Percentiles rank a stretch among this genome's conserved stretches.
phyloP scores from a whole-genome alignment of 306 rosid genomes.

The Pachyrhizus erosus region DNA sequence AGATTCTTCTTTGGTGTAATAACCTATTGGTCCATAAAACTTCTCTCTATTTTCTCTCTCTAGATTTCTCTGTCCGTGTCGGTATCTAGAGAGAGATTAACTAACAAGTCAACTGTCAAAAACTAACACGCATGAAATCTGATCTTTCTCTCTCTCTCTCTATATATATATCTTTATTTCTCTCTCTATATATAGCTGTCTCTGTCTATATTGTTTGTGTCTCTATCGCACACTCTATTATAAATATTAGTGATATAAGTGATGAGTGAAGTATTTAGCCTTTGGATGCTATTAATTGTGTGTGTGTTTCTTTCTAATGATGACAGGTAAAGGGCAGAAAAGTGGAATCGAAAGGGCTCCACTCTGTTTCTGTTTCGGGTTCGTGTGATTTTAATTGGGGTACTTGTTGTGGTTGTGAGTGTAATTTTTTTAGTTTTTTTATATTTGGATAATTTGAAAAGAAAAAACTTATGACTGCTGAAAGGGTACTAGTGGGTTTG shows the following conservation, averaged over 20 bases:
- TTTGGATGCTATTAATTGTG: slow-evolving; percentile 47
- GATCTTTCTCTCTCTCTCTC: slow-evolving; percentile 42
- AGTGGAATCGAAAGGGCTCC: slow-evolving; percentile 76
- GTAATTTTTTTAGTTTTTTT: slow-evolving; percentile 3
- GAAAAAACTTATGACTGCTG: slow-evolving; percentile 20
- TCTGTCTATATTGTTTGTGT: slow-evolving; percentile 53
- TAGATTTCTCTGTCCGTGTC: slow-evolving; percentile 58
- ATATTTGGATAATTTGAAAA: slow-evolving; percentile 5
- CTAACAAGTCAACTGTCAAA: slow-evolving; percentile 85
- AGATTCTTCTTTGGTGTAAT: slow-evolving; percentile 38
- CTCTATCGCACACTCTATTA: slow-evolving; percentile 45
- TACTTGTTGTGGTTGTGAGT: slow-evolving; percentile 25
- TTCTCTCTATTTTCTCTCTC: slow-evolving; percentile 45
- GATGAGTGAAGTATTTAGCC: slow-evolving; percentile 40
- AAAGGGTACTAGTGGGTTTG: slow-evolving; percentile 30
- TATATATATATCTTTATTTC: slow-evolving; percentile 42
- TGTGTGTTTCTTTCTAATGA: slow-evolving; percentile 38
- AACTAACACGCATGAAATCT: slow-evolving; percentile 57
- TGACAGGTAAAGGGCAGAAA: slow-evolving; percentile 83
- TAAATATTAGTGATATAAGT: slow-evolving; percentile 48
- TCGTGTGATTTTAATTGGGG: slow-evolving; percentile 45
- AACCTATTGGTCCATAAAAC: slow-evolving; percentile 54
- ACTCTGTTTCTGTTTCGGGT: slow-evolving; percentile 76
- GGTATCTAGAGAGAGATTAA: slow-evolving; percentile 57
- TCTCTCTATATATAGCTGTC: slow-evolving; percentile 38